These are phyloP conservation scores for Pelargonium citronellum DNA, from an alignment of 441 rosid genomes.

Conservation along the genomic window DNA sequence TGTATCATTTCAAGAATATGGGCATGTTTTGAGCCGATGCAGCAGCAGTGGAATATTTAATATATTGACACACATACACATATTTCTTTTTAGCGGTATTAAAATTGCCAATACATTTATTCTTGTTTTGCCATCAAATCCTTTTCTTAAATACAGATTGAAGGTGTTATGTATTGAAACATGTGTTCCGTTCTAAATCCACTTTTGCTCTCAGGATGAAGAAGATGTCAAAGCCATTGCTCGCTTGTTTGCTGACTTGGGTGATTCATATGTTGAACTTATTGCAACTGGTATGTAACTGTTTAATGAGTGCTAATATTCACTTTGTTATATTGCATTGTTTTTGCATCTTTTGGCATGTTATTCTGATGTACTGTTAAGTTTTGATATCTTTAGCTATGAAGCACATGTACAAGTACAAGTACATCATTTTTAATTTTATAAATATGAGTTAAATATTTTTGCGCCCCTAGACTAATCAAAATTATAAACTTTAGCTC, in stretches of 20 bases:
- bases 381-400: too few relatives aligned
- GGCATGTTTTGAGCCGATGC: neutral
- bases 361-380: slow-evolving; percentile 13
- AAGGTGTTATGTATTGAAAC: neutral
- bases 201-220: slow-evolving; percentile 64
- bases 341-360: slow-evolving; percentile 19
- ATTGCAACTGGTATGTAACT: slow-evolving; percentile 73
- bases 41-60: neutral
- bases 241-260: slow-evolving; percentile 93
- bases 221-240: slow-evolving; percentile 99
- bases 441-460: too few relatives aligned
- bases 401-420: too few relatives aligned
- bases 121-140: neutral
- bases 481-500: too few relatives aligned
- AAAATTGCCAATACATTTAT: too few relatives aligned
- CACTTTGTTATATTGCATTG: slow-evolving; percentile 13
- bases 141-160: neutral
- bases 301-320: slow-evolving; percentile 14
- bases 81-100: neutral
- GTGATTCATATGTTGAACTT: slow-evolving; percentile 94
- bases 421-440: too few relatives aligned
- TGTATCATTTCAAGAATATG: slow-evolving; percentile 1
- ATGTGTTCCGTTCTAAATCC: neutral
- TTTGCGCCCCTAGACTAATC: too few relatives aligned
- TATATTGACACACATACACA: neutral